These are phyloP conservation scores for Leucoagaricus sp. DNA, from an alignment of 1,284 basidiomycete genomes.

Conservation along the genomic window DNA sequence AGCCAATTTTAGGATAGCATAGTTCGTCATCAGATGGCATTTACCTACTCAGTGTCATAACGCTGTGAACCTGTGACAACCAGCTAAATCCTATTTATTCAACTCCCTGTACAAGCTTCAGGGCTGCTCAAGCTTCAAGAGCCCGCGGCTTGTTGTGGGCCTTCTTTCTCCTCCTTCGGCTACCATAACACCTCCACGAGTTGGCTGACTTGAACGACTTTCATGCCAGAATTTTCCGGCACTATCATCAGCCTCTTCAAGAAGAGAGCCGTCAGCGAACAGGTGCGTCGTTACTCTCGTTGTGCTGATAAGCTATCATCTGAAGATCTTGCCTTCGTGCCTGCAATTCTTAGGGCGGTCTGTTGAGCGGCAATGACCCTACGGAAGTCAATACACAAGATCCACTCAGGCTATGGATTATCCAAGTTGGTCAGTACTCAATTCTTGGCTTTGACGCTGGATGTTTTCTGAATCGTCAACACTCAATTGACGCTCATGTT, in stretches of 20 bases:
- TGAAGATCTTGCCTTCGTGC: neutral
- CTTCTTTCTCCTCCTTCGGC: no score
- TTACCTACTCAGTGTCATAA: no score
- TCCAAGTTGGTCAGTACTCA: conserved; percentile 75
- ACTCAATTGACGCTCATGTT: conserved; percentile 1
- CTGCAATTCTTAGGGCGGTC: conserved; percentile 52
- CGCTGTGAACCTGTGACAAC: no score
- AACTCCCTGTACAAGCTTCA: no score
- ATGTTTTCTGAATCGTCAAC: neutral
- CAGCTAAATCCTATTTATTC: no score
- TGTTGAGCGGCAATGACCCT: conserved; percentile 75
- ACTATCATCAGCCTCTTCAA: conserved; percentile 39
- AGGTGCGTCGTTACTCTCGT: conserved; percentile 18
- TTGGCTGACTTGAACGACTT: no score
- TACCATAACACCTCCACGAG: no score
- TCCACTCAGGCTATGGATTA: conserved; percentile 87
- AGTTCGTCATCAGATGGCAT: no score
- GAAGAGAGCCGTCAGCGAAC: conserved; percentile 37
- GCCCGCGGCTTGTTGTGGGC: no score
- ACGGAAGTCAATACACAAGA: conserved; percentile 62
- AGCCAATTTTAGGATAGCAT: no score
- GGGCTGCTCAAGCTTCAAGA: no score
- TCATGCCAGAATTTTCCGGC: conserved; percentile 43
- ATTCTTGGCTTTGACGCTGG: no score
- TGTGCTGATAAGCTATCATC: neutral